phyloP scores from a whole-genome alignment of 2,329 filamentous ascomycete species.

The Emergomyces pasteurianus region DNA sequence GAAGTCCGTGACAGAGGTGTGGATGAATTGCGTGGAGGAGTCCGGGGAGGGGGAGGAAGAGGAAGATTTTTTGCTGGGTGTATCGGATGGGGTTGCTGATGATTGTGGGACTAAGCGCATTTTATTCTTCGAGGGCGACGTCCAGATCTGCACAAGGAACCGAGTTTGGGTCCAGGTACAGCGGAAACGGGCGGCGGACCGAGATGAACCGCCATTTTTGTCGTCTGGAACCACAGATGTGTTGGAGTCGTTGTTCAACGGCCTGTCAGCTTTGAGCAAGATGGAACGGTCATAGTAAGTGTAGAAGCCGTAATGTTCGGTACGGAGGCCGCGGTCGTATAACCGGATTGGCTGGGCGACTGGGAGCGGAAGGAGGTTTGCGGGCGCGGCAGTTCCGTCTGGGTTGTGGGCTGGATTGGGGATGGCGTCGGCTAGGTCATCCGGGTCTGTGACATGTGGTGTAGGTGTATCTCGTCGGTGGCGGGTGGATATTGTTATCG shows the following conservation, averaged over 20 bases:
- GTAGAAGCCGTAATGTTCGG: conserved; percentile 91
- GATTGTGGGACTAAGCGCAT: conserved; percentile 16
- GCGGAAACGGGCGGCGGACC: conserved; percentile 34
- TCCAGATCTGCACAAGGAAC: conserved; percentile 53
- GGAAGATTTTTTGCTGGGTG: not conserved
- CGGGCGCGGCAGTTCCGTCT: conserved; percentile 62
- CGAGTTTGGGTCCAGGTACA: conserved; percentile 52
- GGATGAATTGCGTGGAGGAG: conserved; percentile 8
- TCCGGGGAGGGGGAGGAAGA: conserved; percentile 17
- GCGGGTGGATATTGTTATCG: conserved; percentile 16
- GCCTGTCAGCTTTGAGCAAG: conserved; percentile 54
- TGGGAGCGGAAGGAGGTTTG: conserved; percentile 58
- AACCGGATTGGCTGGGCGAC: conserved; percentile 65
- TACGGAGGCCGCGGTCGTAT: conserved; percentile 66
- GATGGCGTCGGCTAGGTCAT: conserved; percentile 43
- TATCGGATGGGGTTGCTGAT: conserved; percentile 10
- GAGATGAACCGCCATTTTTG: conserved; percentile 37
- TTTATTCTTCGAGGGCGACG: conserved; percentile 25
- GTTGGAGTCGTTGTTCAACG: conserved; percentile 31
- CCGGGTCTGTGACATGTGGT: conserved; percentile 13
- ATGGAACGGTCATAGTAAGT: conserved; percentile 81
- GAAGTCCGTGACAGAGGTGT: conserved; percentile 34
- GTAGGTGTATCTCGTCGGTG: conserved; percentile 3
- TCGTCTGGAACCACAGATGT: conserved; percentile 34
- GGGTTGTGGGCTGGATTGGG: conserved; percentile 50